These are phyloP conservation scores for Echites panduratus DNA, from an alignment of 257 asterid species.

Conservation along the genomic window DNA sequence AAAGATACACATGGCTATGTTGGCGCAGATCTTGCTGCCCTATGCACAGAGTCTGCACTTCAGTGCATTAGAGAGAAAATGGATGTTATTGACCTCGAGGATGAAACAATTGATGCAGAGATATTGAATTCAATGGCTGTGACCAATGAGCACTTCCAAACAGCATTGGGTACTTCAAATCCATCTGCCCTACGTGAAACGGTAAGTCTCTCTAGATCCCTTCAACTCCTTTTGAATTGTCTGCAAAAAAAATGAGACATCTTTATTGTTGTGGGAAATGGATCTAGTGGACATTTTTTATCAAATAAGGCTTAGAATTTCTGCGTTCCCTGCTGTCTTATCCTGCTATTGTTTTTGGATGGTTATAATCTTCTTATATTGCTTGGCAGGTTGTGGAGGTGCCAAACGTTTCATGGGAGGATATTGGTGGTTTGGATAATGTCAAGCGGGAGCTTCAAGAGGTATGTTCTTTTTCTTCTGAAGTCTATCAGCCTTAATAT, in stretches of 20 bases:
- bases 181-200: slow-evolving; percentile 60
- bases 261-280: not conserved
- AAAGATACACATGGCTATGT: slow-evolving; percentile 49
- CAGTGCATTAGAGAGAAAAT: slow-evolving; percentile 54
- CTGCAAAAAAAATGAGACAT: too few relatives aligned
- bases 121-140: slow-evolving; percentile 49
- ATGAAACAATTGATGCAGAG: slow-evolving; percentile 45
- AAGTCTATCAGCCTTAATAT: not conserved
- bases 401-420: slow-evolving; percentile 50
- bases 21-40: slow-evolving; percentile 46
- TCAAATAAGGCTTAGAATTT: not conserved
- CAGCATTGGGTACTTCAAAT: slow-evolving; percentile 37
- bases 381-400: slow-evolving; percentile 48
- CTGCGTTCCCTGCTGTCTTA: too few relatives aligned
- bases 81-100: slow-evolving; percentile 51
- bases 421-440: slow-evolving; percentile 46
- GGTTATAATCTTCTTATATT: not conserved
- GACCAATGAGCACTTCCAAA: slow-evolving; percentile 41
- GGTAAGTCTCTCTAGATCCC: slow-evolving; percentile 3
- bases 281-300: not conserved
- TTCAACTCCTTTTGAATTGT: not conserved
- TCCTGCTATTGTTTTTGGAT: not conserved
- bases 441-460: slow-evolving; percentile 55
- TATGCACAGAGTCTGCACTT: slow-evolving; percentile 51
- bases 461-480: slow-evolving; percentile 17